phyloP scores from a whole-genome alignment of 768 basidiomycete species.

The Termitomyces sp. region DNA sequence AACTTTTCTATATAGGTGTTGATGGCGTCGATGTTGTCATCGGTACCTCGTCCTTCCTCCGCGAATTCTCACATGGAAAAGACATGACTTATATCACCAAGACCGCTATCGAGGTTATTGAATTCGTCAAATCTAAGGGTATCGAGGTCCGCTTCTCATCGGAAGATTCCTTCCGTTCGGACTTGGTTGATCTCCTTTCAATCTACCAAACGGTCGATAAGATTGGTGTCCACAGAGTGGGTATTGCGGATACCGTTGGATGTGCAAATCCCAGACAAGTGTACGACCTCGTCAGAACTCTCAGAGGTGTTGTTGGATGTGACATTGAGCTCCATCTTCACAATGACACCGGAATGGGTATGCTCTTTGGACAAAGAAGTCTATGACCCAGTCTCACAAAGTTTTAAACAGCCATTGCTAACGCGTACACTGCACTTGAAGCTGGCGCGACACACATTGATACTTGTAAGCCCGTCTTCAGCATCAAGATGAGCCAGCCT shows the following conservation, averaged over 20 bases:
- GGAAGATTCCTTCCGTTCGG: conserved; percentile 99
- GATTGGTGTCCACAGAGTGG: conserved; percentile 97
- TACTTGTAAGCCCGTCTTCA: conserved; percentile 62
- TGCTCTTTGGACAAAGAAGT: conserved; percentile 14
- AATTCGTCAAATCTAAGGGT: conserved; percentile 99
- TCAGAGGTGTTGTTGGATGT: conserved; percentile 93
- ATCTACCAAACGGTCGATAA: conserved; percentile 99
- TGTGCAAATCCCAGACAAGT: conserved; percentile 99
- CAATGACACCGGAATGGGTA: conserved; percentile 97
- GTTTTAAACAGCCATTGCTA: conserved; percentile 73
- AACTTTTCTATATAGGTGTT: conserved; percentile 54
- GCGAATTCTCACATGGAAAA: conserved; percentile 99
- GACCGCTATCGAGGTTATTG: conserved; percentile 96
- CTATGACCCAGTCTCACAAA: conserved; percentile 2
- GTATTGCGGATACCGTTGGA: conserved; percentile 98
- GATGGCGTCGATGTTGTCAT: conserved; percentile 99
- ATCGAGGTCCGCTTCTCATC: conserved; percentile 99
- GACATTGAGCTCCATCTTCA: conserved; percentile 99
- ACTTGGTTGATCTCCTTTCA: conserved; percentile 95
- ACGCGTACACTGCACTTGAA: conserved; percentile 96
- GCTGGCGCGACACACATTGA: conserved; percentile 99
- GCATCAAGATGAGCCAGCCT: not conserved
- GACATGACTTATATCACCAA: conserved; percentile 99
- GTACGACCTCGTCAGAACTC: conserved; percentile 94
- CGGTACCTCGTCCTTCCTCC: conserved; percentile 97